Evolutionary conservation across 768 basidiomycete genomes (phyloP), one percentile per base, ranked within the genome.

Genomic region (Pleurotus sapidus): DNA sequence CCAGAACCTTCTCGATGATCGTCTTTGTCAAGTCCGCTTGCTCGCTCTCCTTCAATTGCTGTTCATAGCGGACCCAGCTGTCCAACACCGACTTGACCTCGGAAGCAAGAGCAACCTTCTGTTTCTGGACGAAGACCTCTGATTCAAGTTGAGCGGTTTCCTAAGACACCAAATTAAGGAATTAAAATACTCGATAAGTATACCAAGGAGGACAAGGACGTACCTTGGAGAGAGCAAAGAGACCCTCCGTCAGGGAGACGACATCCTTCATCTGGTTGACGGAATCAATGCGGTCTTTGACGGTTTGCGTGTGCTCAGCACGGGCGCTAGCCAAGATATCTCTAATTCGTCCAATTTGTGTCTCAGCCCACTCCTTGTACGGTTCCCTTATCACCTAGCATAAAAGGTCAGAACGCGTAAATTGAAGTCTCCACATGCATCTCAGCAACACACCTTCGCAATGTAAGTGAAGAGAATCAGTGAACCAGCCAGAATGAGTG

Each of bases 21-120:
- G 79, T 76, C 82, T 89, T 87, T 61, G 94, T 89, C 57, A 99
- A 86, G 50, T 93, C 91, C 30, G 86, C 82, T 83, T 99, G 97
- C 78, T 99, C 94, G 68, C 84, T 89, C 80, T 99, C 95, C 81
- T 97, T 94, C 69, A 86, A 81, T 71, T 95, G 93, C 70, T 97
- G 95, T 80, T 98, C 96, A 75, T 87, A 95, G 70, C 97, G 91
- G 57, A 95, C 96, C 95, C 95, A 97, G 71, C 91, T 92, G 80
- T 98, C 97, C 57, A 99, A 85, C 40, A 98, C 95, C 27, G 88
- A 66, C 77, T 98, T 98, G 68, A 98, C 77, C 77, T 99, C 97
- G 45, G 89, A 61, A 27, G 95, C 86, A 67, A 98, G 77, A 43
- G 84, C 86, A 58, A 88, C 86, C 73, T 93, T 89, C 79, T 99